phyloP scores from a whole-genome alignment of 1,284 basidiomycete species.

The Trametes polyzona region DNA sequence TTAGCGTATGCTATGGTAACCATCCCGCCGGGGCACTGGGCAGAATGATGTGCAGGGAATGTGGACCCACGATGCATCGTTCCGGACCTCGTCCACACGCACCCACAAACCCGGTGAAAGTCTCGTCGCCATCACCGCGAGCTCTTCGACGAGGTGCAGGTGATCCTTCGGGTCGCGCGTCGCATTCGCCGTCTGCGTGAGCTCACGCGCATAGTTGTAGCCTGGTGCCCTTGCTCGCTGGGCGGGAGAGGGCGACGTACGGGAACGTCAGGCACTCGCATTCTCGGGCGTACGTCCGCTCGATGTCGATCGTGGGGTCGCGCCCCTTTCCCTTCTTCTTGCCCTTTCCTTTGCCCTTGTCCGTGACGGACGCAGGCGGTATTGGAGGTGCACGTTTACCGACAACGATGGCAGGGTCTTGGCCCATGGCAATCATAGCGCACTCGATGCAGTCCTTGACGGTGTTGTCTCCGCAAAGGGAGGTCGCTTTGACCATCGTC shows the following conservation, averaged over 20 bases:
- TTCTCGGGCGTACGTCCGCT: constrained; percentile 44
- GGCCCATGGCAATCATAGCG: constrained; percentile 46
- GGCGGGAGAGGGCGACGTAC: constrained; percentile 40
- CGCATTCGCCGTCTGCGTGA: constrained; percentile 41
- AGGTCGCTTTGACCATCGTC: constrained; percentile 49
- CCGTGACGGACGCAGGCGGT: neutral
- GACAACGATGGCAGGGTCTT: constrained; percentile 20
- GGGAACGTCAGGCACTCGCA: constrained; percentile 54
- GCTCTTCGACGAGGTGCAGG: constrained; percentile 56
- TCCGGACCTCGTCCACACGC: constrained; percentile 57
- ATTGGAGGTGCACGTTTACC: neutral
- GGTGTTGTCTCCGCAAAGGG: constrained; percentile 55
- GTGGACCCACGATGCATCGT: constrained; percentile 52
- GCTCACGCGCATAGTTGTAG: constrained; percentile 43
- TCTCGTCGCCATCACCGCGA: constrained; percentile 56
- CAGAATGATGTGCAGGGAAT: neutral
- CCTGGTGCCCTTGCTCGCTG: constrained; percentile 23
- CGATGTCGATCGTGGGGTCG: constrained; percentile 38
- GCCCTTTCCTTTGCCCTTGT: constrained; percentile 4
- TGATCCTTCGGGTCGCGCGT: constrained; percentile 52
- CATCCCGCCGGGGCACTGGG: too few relatives aligned
- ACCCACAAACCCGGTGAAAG: constrained; percentile 59
- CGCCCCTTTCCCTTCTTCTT: constrained; percentile 40
- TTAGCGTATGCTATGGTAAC: too few relatives aligned
- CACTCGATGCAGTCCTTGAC: constrained; percentile 52